phyloP scores from a whole-genome alignment of 2,329 filamentous ascomycete genomes.

The Incumbomyces delicatus region DNA sequence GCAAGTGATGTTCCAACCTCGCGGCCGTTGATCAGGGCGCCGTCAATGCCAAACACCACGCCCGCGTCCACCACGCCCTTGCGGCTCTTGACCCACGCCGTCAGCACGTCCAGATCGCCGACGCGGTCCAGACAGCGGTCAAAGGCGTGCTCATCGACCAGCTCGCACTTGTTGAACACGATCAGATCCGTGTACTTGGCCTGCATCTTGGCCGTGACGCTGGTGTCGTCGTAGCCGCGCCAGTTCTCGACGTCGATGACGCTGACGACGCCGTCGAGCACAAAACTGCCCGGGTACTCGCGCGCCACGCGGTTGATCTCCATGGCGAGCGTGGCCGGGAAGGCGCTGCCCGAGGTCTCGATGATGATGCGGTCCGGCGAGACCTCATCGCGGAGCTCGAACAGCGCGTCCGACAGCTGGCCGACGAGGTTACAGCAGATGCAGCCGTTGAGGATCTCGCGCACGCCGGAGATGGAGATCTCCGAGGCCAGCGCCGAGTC shows the following conservation, averaged over 20 bases:
- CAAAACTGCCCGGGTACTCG: constrained; percentile 52
- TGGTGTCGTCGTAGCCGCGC: constrained; percentile 84
- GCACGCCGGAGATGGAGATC: constrained; percentile 75
- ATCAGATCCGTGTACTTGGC: constrained; percentile 83
- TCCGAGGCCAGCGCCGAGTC: constrained; percentile 84
- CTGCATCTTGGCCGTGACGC: constrained; percentile 79
- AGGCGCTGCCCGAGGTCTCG: constrained; percentile 82
- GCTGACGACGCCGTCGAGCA: constrained; percentile 76
- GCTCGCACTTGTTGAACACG: constrained; percentile 89
- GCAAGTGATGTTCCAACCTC: constrained; percentile 15
- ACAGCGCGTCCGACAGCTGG: constrained; percentile 70
- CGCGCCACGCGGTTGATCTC: constrained; percentile 72
- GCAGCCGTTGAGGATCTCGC: constrained; percentile 90
- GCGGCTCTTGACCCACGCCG: constrained; percentile 75
- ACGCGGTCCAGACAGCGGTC: constrained; percentile 71
- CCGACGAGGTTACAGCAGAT: constrained; percentile 99
- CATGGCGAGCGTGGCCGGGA: constrained; percentile 80
- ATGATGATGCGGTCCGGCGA: constrained; percentile 78
- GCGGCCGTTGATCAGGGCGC: constrained; percentile 50
- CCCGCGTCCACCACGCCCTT: constrained; percentile 68
- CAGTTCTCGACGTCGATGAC: constrained; percentile 95
- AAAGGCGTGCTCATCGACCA: constrained; percentile 59
- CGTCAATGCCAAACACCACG: constrained; percentile 79
- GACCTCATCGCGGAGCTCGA: constrained; percentile 55
- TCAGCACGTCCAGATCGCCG: constrained; percentile 70